Percentiles rank a stretch among this genome's conserved stretches.
Evolutionary conservation across 2,329 filamentous ascomycete genomes (phyloP).

Genomic region (Colletotrichum spinosum): DNA sequence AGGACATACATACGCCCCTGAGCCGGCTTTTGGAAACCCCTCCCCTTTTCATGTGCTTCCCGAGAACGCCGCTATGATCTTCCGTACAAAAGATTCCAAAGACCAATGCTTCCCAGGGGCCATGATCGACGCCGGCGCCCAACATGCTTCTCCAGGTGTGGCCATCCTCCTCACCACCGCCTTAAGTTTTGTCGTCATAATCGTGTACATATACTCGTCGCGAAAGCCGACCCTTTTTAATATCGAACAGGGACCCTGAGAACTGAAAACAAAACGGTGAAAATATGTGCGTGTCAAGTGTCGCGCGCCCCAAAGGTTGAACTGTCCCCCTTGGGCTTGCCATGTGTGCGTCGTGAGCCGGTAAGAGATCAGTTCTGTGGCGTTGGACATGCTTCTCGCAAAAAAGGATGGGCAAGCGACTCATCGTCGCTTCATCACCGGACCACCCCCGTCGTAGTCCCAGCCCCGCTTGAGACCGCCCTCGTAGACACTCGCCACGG

Average conservation of each 20-base stretch:
- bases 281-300: conserved; percentile 27
- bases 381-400: conserved; percentile 1
- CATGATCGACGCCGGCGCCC: conserved; percentile 25
- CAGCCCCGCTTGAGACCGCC: conserved; percentile 72
- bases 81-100: neutral
- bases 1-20: conserved; percentile 10
- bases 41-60: conserved; percentile 8
- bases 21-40: conserved; percentile 4
- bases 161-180: conserved; percentile 7
- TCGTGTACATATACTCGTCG: conserved; percentile 36
- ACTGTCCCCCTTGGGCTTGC: too few relatives aligned
- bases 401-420: conserved; percentile 9
- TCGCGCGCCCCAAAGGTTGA: neutral
- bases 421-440: conserved; percentile 43
- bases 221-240: conserved; percentile 27
- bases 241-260: conserved; percentile 19
- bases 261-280: conserved; percentile 19
- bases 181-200: conserved; percentile 26
- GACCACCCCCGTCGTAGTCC: conserved; percentile 62
- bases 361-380: neutral
- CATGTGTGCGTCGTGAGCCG: too few relatives aligned
- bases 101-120: conserved; percentile 20
- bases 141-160: conserved; percentile 9
- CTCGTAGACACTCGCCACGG: conserved; percentile 76
- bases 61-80: conserved; percentile 20